A percentile compares a stretch with the other conserved stretches of the same genome.
Conservation (phyloP, 805 yeast species). For the Metschnikowia cerradonensis region DNA sequence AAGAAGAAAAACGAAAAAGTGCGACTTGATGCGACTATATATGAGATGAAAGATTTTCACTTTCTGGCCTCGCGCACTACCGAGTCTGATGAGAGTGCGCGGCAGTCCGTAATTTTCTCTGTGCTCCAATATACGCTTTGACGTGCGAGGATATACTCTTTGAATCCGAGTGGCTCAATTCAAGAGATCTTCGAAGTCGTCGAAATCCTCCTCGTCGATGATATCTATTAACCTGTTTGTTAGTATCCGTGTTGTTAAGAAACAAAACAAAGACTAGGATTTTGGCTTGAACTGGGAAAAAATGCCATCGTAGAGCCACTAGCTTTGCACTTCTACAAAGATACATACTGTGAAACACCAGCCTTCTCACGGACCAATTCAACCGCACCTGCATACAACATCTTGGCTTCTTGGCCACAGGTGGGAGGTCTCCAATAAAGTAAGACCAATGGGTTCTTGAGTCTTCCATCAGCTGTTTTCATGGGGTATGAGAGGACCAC, state of each 20-base stretch:
- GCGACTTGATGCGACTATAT: conserved; percentile 11
- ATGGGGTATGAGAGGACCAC: conserved; percentile 74
- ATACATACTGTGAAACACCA: conserved; percentile 59
- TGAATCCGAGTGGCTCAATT: conserved; percentile 1
- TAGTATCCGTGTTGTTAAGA: conserved; percentile 12
- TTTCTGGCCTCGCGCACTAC: conserved; percentile 6
- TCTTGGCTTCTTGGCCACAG: conserved; percentile 72
- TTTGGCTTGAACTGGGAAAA: too few relatives aligned
- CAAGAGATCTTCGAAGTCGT: conserved; percentile 43
- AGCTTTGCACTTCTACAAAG: neutral
- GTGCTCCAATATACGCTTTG: neutral
- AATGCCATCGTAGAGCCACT: too few relatives aligned
- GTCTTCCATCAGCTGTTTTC: conserved; percentile 65
- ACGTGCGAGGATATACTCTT: neutral
- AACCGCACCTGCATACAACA: conserved; percentile 89
- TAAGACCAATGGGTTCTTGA: conserved; percentile 68
- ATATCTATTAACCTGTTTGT: conserved; percentile 50
- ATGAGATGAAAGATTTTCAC: conserved; percentile 20
- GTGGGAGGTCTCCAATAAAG: conserved; percentile 89
- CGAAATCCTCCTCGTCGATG: conserved; percentile 68
- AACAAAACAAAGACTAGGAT: neutral
- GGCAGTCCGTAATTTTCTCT: conserved; percentile 4
- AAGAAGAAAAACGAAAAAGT: conserved; percentile 2
- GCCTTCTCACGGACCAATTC: conserved; percentile 75
- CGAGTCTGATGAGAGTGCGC: neutral